Conservation (phyloP, 163 green algal genomes). For the Coccomyxa subellipsoidea region DNA sequence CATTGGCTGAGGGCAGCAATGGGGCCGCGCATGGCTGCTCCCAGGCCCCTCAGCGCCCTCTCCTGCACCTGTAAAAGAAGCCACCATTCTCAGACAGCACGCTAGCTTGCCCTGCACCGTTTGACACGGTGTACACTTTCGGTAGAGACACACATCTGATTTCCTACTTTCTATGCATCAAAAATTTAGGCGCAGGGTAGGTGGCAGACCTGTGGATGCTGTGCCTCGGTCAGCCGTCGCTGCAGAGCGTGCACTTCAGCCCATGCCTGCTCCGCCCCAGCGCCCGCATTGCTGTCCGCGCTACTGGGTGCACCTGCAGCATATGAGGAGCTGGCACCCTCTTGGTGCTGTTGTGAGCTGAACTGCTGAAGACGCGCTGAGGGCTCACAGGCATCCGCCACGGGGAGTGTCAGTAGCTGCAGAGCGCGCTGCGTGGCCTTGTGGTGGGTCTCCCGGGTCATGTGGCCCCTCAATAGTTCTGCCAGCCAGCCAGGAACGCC, state of each 20-base stretch:
- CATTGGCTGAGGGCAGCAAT: background rate
- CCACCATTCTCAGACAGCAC: no score
- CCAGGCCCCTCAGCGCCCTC: slow-evolving; percentile 44
- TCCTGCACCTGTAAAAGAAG: slow-evolving; percentile 23
- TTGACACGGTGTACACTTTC: no score
- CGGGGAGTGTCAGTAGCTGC: slow-evolving; percentile 18
- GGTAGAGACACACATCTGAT: no score
- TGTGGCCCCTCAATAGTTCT: background rate
- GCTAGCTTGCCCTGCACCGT: no score
- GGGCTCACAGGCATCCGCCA: background rate
- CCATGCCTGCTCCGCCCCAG: slow-evolving; percentile 1
- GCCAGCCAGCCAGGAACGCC: background rate
- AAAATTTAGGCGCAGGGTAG: background rate
- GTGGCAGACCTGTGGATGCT: slow-evolving; percentile 15
- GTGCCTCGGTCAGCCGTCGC: slow-evolving; percentile 6
- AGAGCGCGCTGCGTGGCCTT: slow-evolving; percentile 21
- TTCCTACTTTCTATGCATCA: no score
- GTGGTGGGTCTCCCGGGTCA: slow-evolving; percentile 15
- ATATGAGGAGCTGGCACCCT: no score
- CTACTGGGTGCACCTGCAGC: background rate
- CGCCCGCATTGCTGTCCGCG: background rate
- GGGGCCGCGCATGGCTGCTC: slow-evolving; percentile 15
- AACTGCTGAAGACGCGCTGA: background rate
- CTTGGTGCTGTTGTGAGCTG: background rate
- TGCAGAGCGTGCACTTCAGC: background rate